Evolutionary conservation across 1,284 basidiomycete genomes (phyloP), one percentile per base, ranked within the genome.

Genomic region (Ganoderma multipileum): DNA sequence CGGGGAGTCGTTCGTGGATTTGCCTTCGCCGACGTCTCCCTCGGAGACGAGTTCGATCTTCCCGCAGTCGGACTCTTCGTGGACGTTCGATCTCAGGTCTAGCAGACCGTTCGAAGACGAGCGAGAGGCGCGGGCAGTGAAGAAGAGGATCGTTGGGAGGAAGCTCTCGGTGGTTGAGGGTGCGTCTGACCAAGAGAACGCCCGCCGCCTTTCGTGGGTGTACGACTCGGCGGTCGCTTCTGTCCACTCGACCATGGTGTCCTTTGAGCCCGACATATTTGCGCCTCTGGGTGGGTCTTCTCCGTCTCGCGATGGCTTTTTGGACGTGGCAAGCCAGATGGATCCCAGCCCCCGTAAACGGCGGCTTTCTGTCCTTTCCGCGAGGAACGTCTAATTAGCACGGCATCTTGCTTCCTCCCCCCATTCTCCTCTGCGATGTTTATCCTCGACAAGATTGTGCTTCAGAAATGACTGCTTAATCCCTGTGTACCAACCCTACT

Each of bases 91-190:
- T 26, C 63, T 26, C 8, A 7, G 57, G 16, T 65, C 59, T 11
- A 50, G 36, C 42, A 41, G 26, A 41, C 63, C 60, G n/a, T 30
- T 59, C n/a, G 64, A 62, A 18, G 60, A 60, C 41, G 69, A 67
- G 3, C 61, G 16, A 23, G 65, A 68, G n/a, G 50, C 28, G 20
- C 61, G 69, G 11, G 71, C 61, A 26, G 52, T 70, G 52, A 72
- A 72, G 71, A 72, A 72, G 60, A 44, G 71, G 57, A 69, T 70
- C 58, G 41, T 69, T 20, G 71, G 71, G 6, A 23, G 71, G 58
- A 64, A 63, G 63, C 23, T 70, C 54, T 68, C 71, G 16, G 61
- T 72, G 26, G 60, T 66, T 42, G 71, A 66, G 14, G 47, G 62
- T 38, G 23, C 52, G 18, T 47, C n/a, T 2, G 65, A 61, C 28